Base-by-base conservation (phyloP, 2,329 filamentous ascomycete species). In the Teratosphaeria zuluensis region DNA sequence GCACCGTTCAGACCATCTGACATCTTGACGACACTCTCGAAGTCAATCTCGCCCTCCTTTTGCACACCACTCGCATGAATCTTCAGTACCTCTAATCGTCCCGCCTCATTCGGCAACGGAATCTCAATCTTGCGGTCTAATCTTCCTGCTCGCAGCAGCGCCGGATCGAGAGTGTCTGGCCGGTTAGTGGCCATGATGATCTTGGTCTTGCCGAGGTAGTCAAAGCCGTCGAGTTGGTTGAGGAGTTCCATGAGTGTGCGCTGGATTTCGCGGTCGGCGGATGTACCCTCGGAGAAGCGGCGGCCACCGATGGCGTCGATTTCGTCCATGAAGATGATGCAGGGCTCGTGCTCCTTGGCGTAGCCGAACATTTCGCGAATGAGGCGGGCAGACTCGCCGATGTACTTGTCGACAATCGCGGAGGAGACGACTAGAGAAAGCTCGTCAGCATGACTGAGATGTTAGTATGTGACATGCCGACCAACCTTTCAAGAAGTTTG, bases 251-350 rank as follows among this genome's bases (percentile, higher is more conserved):
- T 99, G 61, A 99, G 80, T 38, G 94, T 99, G 71, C 94, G 87
- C 78, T 99, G 94, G 68, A 99, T 99, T 76, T 99, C 94, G 70
- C 95, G 87, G 78, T 99, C 94, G 55, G 94, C 94, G 61, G 91
- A 96, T 56, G 94, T 99, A 66, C 95, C 94, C 75, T 99, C 94
- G 0, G 90, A 96, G 77, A 99, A 99, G 69, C 94, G 84, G 69
- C 95, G 85, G 63, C 95, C 95, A 74, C 94, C 94, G 70, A 99
- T 99, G 71, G 94, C 94, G 72, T 99, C 94, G 72, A 99, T 99
- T 78, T 99, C 94, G 81, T 99, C 95, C 94, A 99, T 99, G 83
- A 99, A 99, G 77, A 99, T 99, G 75, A 99, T 99, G 75, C 94
- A 99, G 46, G 94, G 94, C 76, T 99, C 94, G 75, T 99, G 94